A percentile compares a stretch with the other conserved stretches of the same genome.
phyloP scores from a whole-genome alignment of 768 basidiomycete species.

The Boletus subcaerulescens region DNA sequence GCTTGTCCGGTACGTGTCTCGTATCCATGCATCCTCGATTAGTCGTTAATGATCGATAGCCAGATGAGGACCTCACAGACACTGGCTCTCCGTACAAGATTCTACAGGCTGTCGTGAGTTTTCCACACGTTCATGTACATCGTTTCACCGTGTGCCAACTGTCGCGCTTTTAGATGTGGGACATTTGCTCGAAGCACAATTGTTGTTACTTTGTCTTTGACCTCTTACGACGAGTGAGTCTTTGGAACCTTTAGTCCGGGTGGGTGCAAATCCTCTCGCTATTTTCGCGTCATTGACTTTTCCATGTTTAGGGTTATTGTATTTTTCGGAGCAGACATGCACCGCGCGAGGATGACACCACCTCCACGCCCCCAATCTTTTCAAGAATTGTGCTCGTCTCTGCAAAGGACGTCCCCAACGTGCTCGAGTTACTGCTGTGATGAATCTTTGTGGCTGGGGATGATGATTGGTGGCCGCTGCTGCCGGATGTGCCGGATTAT shows the following conservation, averaged over 20 bases:
- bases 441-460: no score
- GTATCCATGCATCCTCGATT: neutral
- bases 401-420: neutral
- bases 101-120: slow-evolving; percentile 15
- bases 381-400: neutral
- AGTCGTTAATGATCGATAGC: neutral
- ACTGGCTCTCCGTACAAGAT: neutral
- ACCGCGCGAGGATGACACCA: slow-evolving; percentile 8
- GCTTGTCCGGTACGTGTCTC: neutral
- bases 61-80: neutral
- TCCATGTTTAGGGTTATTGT: no score
- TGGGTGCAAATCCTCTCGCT: neutral
- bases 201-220: slow-evolving; percentile 15
- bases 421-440: no score
- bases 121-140: no score
- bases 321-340: neutral
- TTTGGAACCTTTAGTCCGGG: slow-evolving; percentile 1
- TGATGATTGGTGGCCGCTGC: neutral
- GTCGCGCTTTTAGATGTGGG: slow-evolving; percentile 12
- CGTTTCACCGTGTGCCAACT: neutral
- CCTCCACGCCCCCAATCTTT: neutral
- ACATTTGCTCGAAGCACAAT: slow-evolving; percentile 5
- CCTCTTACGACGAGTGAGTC: slow-evolving; percentile 16
- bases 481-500: neutral
- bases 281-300: no score